Base-by-base conservation (phyloP, 495 filamentous ascomycete genomes). In the Aspergillus ostianus region DNA sequence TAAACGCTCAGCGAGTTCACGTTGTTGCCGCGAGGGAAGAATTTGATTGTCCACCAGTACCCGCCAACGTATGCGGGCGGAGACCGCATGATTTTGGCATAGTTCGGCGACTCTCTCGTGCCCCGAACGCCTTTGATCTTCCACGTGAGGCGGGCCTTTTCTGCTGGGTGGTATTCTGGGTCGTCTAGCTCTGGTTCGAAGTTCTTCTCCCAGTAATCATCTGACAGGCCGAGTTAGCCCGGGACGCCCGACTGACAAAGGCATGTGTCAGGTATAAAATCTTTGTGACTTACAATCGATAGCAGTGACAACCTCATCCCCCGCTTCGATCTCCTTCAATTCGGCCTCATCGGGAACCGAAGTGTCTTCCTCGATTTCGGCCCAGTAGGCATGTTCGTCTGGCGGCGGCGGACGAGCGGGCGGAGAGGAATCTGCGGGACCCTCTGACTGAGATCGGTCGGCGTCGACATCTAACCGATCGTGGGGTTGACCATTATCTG, bases 21-120 rank as follows among this genome's bases (percentile, higher is more conserved):
- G 64, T 84, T 81, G 67, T 88, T 87, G 19, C 86, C 86, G 47
- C 80, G 78, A 17, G 86, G 86, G 60, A 84, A 89, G 71, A 87
- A 87, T 65, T 87, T 88, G 72, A 89, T 84, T 20, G 81, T 84
- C 85, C 85, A 88, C 70, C 86, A 86, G 61, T 84, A 84, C 41
- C 82, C 85, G 2, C 84, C 86, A 58, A 88, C 73, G 54, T 72
- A 77, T 5, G 85, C 80, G 9, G 79, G 67, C 1, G 80, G 84
- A 18, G 85, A 88, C 20, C 80, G 80, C 79, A 88, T 85, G 56
- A 88, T 72, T 55, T 77, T 75, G 32, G 78, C 77, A 6, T 75
- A 76, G 67, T 88, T 88, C 15, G 84, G 85, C 12, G 77, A 75
- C 46, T 87, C 84, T 49, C 77, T 78, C 4, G 85, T 87, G 12